Base-by-base conservation (phyloP, 2,329 filamentous ascomycete genomes). In the Grosmannia clavigera region DNA sequence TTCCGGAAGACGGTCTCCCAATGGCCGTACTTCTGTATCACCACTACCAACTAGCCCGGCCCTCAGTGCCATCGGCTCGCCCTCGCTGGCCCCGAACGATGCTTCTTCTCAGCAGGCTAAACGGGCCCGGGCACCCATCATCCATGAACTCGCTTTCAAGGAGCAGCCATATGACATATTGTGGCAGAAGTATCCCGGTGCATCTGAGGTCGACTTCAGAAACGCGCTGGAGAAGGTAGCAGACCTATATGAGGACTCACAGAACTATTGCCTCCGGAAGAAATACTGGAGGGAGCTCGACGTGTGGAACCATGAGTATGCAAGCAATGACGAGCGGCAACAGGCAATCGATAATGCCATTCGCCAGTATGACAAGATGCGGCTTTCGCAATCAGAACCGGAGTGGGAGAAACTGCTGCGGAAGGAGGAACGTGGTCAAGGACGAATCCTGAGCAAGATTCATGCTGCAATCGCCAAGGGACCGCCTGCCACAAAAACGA, bases 261-360 rank as follows among this genome's bases (percentile, higher is more conserved):
- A 80, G 62, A 82, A 76, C 64, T 86, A 80, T 76, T 70, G 73
- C 40, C 70, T 86, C 65, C 77, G 78, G 62, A 82, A 81, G 70
- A 71, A 75, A 29, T 81, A 77, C 63, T 86, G 79, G 78, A 84
- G 79, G 69, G 83, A 86, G 64, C 75, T 86, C 16, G 82, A 86
- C 64, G 80, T 85, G 27, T 86, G 80, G 77, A 79, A 76, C 61
- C 84, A 84, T 68, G 72, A 79, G 33, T 86, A 86, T 66, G 73
- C 74, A 53, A 74, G 69, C 46, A 70, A 76, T 22, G 76, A 79
- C 38, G 77, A 83, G 62, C 79, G 83, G 35, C 75, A 89, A 68
- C 72, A 77, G 66, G 78, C 81, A 63, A 79, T 86, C 68, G 76
- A 87, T 70, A 78, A 84, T 65, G 83, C 83, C 16, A 76, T 84